Conservation (phyloP, 768 basidiomycete species). For the Pulveroboletus frians region DNA sequence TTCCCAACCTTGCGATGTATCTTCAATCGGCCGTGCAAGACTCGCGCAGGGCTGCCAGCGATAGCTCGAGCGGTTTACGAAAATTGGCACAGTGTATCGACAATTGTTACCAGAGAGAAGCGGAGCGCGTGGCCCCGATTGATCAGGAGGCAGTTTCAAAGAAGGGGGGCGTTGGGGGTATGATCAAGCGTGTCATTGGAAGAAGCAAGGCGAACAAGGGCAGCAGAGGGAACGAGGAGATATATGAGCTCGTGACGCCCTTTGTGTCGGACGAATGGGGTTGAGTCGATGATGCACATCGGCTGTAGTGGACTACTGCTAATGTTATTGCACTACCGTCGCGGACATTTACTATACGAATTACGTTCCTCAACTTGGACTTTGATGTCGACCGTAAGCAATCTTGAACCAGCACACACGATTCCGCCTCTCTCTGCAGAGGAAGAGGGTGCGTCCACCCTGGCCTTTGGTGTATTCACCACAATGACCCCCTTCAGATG, state of each 20-base stretch:
- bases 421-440: constrained; percentile 51
- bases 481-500: constrained; percentile 44
- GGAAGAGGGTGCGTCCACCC: constrained; percentile 50
- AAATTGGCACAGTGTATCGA: constrained; percentile 69
- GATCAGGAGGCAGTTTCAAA: constrained; percentile 38
- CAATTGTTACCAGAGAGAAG: constrained; percentile 54
- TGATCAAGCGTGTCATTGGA: constrained; percentile 60
- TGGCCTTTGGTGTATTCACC: constrained; percentile 8
- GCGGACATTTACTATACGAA: no score
- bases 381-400: constrained; percentile 7
- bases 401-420: constrained; percentile 8
- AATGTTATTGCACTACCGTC: neutral
- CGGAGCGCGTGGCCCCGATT: constrained; percentile 15
- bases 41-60: constrained; percentile 55
- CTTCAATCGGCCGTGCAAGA: constrained; percentile 66
- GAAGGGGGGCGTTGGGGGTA: constrained; percentile 44
- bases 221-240: constrained; percentile 66
- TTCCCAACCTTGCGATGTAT: constrained; percentile 73
- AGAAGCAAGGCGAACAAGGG: constrained; percentile 42
- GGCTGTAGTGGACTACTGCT: neutral
- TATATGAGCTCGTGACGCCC: constrained; percentile 77
- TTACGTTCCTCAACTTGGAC: neutral
- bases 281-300: constrained; percentile 24
- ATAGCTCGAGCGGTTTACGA: constrained; percentile 55
- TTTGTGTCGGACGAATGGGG: constrained; percentile 77